Conservation (phyloP, 306 rosid genomes). For the Cucumis hystrix region DNA sequence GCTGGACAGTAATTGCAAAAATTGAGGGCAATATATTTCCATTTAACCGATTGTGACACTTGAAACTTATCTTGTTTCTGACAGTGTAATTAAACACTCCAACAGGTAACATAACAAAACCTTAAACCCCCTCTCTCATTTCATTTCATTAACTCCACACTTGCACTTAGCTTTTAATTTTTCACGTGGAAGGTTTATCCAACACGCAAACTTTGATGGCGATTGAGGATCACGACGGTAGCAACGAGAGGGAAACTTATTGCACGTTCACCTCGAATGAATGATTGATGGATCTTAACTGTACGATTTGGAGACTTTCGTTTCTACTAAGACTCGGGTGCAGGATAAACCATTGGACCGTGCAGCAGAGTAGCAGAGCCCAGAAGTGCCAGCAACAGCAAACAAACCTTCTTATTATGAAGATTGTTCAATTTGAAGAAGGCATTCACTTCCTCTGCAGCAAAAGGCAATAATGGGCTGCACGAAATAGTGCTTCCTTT, state of each 20-base stretch:
- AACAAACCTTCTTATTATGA: neutral
- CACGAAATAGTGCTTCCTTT: constrained; percentile 1
- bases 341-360: neutral
- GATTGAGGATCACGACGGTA: neutral
- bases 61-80: neutral
- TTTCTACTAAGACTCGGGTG: neutral
- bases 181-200: neutral
- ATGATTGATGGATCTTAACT: neutral
- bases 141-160: neutral
- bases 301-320: neutral
- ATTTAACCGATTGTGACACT: neutral
- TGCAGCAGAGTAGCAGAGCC: constrained; percentile 1
- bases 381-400: neutral
- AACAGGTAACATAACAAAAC: neutral
- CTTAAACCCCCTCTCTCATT: neutral
- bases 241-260: neutral
- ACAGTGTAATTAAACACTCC: neutral
- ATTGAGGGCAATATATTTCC: neutral
- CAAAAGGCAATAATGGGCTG: constrained; percentile 2
- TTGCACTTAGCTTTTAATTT: neutral
- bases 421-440: neutral
- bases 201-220: constrained; percentile 1
- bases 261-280: neutral
- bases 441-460: constrained; percentile 4
- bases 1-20: neutral